These are phyloP conservation scores for Tetrapisispora namnaoensis DNA, from an alignment of 805 yeast genomes.

Conservation along the genomic window DNA sequence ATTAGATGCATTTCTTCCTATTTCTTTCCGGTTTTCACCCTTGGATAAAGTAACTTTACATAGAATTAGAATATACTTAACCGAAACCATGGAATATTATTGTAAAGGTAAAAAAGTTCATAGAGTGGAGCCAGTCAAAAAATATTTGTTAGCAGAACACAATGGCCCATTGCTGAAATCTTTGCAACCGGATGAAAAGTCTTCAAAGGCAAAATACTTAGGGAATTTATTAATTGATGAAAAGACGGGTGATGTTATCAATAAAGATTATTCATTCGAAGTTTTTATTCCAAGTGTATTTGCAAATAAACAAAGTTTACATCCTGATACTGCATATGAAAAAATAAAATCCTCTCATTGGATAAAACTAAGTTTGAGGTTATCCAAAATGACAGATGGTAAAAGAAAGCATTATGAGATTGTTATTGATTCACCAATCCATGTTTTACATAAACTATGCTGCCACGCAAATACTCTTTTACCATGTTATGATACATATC, in stretches of 20 bases:
- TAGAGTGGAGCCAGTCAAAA: conserved; percentile 81
- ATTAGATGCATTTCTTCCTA: conserved; percentile 72
- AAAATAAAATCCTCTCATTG: conserved; percentile 89
- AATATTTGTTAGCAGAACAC: conserved; percentile 72
- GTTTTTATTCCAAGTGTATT: conserved; percentile 71
- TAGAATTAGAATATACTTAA: conserved; percentile 71
- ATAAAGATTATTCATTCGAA: conserved; percentile 77
- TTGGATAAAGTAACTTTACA: conserved; percentile 78
- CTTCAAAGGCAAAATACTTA: conserved; percentile 32
- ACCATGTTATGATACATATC: conserved; percentile 52
- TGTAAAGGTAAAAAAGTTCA: conserved; percentile 82
- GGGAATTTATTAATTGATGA: conserved; percentile 35
- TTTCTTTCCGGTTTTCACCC: conserved; percentile 77
- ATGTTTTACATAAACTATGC: conserved; percentile 63
- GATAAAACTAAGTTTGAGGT: conserved; percentile 79
- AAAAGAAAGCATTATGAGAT: conserved; percentile 90
- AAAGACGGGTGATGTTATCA: conserved; percentile 47
- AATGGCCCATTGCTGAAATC: conserved; percentile 43
- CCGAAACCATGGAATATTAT: conserved; percentile 87
- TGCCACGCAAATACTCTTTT: conserved; percentile 71
- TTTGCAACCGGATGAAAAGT: conserved; percentile 25
- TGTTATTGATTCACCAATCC: conserved; percentile 90
- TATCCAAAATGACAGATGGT: conserved; percentile 55
- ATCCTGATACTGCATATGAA: conserved; percentile 76
- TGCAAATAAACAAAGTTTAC: conserved; percentile 46